Conservation (phyloP, 176 grass and related monocot genomes). For the Pontederia paniculata region DNA sequence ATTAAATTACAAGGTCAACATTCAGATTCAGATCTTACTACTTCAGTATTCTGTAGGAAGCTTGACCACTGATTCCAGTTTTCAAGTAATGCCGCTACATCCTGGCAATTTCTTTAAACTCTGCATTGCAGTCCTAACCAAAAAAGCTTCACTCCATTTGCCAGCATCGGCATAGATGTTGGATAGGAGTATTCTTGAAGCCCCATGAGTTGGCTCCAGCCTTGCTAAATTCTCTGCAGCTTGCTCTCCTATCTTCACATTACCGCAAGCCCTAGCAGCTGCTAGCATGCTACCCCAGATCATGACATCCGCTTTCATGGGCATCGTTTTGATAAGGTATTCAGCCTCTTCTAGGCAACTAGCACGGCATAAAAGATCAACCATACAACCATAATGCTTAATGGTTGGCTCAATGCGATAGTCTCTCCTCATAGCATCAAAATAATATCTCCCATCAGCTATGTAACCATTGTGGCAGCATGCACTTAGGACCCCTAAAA, state of each 20-base stretch:
- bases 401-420: conserved; percentile 50
- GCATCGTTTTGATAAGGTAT: conserved; percentile 41
- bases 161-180: conserved; percentile 52
- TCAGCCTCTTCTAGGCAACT: conserved; percentile 69
- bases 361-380: conserved; percentile 67
- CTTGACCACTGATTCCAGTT: not conserved
- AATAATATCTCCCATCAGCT: conserved; percentile 32
- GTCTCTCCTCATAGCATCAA: conserved; percentile 40
- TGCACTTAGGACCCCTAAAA: conserved; percentile 48
- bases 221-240: conserved; percentile 45
- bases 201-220: conserved; percentile 45
- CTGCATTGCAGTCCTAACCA: conserved; percentile 39
- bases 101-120: conserved; percentile 29
- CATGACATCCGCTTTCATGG: conserved; percentile 59
- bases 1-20: not conserved
- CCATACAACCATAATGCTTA: conserved; percentile 90
- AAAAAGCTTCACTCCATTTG: conserved; percentile 35
- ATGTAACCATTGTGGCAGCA: conserved; percentile 62
- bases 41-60: too few relatives aligned
- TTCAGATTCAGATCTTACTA: not conserved
- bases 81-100: conserved; percentile 38
- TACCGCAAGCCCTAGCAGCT: conserved; percentile 47
- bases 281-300: conserved; percentile 68
- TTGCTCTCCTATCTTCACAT: conserved; percentile 48
- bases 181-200: conserved; percentile 42